Evolutionary conservation across 495 filamentous ascomycete species (phyloP).

Genomic region (Neurospora tetraspora): DNA sequence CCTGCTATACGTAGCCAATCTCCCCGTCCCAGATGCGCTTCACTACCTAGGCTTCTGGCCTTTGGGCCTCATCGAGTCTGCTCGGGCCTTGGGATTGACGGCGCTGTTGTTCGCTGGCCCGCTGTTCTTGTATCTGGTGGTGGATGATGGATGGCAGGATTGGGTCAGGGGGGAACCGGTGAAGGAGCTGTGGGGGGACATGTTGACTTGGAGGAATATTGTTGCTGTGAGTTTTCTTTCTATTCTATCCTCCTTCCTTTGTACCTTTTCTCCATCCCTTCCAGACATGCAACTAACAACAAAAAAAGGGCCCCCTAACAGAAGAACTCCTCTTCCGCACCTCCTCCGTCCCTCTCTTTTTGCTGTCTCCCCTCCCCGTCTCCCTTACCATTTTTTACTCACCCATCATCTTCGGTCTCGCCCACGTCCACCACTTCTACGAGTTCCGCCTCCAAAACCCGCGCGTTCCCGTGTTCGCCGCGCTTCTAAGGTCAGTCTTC

Average conservation of each 20-base stretch:
- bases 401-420: constrained; percentile 88
- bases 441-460: constrained; percentile 83
- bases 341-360: constrained; percentile 67
- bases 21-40: constrained; percentile 40
- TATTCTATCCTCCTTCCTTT: no score
- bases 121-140: constrained; percentile 63
- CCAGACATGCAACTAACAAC: not conserved
- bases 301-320: constrained; percentile 64
- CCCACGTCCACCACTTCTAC: constrained; percentile 92
- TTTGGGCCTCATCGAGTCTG: constrained; percentile 49
- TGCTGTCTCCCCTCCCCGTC: constrained; percentile 55
- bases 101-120: constrained; percentile 76
- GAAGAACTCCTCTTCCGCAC: constrained; percentile 93
- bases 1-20: constrained; percentile 23
- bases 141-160: constrained; percentile 58
- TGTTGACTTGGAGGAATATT: constrained; percentile 49
- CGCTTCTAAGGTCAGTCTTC: constrained; percentile 60
- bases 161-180: constrained; percentile 41
- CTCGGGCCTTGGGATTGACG: constrained; percentile 52
- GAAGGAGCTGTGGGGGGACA: constrained; percentile 25
- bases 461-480: constrained; percentile 46
- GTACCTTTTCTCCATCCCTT: no score
- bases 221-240: constrained; percentile 31
- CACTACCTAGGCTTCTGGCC: constrained; percentile 71
- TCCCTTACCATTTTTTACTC: constrained; percentile 61